A percentile compares a stretch with the other conserved stretches of the same genome.
phyloP scores from a whole-genome alignment of 148 eudicot genomes.

The Fagopyrum tataricum region DNA sequence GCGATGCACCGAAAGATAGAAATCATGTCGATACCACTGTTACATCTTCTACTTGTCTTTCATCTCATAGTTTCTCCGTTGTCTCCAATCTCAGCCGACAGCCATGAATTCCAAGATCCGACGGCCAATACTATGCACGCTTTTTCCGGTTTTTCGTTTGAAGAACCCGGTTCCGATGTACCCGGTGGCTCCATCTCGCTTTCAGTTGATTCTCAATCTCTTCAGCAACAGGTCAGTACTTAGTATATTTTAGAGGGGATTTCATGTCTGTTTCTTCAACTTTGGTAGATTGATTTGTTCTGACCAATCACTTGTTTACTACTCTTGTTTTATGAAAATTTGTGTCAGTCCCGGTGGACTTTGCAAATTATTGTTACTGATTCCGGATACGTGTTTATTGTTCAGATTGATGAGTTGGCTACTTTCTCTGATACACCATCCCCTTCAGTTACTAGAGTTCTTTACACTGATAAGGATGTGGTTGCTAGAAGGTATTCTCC shows the following conservation, averaged over 20 bases:
- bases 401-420: constrained; percentile 80
- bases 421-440: constrained; percentile 81
- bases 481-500: constrained; percentile 62
- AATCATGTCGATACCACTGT: background rate
- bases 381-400: background rate
- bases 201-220: constrained; percentile 8
- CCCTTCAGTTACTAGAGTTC: constrained; percentile 86
- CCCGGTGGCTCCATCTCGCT: constrained; percentile 16
- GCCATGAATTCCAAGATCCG: constrained; percentile 7
- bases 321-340: background rate
- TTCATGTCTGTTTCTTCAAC: background rate
- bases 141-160: constrained; percentile 10
- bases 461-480: constrained; percentile 80
- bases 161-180: background rate
- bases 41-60: background rate
- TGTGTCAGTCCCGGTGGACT: background rate
- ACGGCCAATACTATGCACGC: constrained; percentile 11
- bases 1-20: background rate
- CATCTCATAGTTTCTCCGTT: background rate
- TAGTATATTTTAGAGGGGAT: background rate
- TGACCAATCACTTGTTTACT: background rate
- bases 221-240: background rate
- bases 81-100: constrained; percentile 6
- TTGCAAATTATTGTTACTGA: background rate
- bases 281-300: background rate